Percentiles rank a stretch among this genome's conserved stretches.
phyloP scores from a whole-genome alignment of 1,284 basidiomycete species.

The Serendipita sp. region DNA sequence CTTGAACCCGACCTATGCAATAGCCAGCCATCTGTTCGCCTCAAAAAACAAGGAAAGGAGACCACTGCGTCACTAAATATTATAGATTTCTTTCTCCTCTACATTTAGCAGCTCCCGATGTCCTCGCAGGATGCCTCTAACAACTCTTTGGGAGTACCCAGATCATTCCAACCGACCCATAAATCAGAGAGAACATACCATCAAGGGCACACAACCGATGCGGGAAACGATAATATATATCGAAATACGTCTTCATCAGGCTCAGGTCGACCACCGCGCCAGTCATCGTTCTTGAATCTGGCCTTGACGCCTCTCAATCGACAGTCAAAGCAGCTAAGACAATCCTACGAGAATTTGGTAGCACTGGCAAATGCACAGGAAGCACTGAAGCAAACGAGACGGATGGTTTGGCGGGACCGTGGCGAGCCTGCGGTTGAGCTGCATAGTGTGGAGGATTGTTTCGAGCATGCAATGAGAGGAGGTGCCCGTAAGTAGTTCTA shows the following conservation, averaged over 20 bases:
- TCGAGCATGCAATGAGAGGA: slow-evolving; percentile 60
- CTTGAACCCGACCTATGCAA: background rate
- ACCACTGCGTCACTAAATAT: no score
- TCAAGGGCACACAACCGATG: no score
- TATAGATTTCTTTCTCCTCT: no score
- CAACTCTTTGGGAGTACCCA: no score
- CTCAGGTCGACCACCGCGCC: background rate
- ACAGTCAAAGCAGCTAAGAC: slow-evolving; percentile 2
- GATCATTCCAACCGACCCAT: no score
- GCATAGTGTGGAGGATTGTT: slow-evolving; percentile 49
- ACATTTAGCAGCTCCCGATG: no score
- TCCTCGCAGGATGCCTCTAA: no score
- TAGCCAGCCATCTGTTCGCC: background rate
- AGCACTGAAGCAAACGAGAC: slow-evolving; percentile 48
- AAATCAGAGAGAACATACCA: no score
- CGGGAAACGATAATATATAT: no score
- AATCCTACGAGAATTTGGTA: slow-evolving; percentile 65
- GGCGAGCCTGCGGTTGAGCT: slow-evolving; percentile 66
- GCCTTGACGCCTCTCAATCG: slow-evolving; percentile 1
- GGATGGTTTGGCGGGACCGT: slow-evolving; percentile 71
- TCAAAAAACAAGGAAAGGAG: no score
- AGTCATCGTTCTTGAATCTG: slow-evolving; percentile 1
- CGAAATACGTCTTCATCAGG: background rate
- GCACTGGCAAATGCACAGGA: slow-evolving; percentile 68
- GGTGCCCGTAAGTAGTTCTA: slow-evolving; percentile 22